A percentile compares a stretch with the other conserved stretches of the same genome.
Evolutionary conservation across 345 rosid species (phyloP).

Genomic region (Psidium guajava): DNA sequence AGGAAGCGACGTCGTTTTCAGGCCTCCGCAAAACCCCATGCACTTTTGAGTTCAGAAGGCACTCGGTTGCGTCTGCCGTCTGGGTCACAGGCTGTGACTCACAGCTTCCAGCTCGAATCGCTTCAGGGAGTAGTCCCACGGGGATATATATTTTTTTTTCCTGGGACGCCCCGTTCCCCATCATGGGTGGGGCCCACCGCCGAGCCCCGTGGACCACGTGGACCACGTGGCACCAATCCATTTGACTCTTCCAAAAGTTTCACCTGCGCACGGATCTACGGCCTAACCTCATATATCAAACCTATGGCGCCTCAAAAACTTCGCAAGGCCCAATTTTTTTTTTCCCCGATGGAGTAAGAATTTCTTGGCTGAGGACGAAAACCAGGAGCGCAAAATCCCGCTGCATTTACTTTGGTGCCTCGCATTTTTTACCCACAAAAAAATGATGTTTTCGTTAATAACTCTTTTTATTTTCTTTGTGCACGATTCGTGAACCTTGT

Average conservation of each 20-base stretch:
- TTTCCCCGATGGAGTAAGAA: not conserved
- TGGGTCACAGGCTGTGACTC: not conserved
- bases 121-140: not conserved
- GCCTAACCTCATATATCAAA: not conserved
- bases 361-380: not conserved
- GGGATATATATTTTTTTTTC: not conserved
- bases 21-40: not conserved
- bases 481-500: fast-evolving
- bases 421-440: not conserved
- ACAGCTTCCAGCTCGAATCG: not conserved
- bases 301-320: not conserved
- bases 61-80: not conserved
- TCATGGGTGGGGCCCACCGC: not conserved
- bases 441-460: too few relatives aligned
- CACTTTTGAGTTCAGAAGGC: not conserved
- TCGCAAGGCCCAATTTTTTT: not conserved
- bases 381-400: not conserved
- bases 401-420: not conserved
- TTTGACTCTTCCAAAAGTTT: not conserved
- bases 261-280: not conserved
- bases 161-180: not conserved
- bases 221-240: not conserved
- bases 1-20: not conserved
- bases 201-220: not conserved
- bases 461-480: not conserved